phyloP scores from a whole-genome alignment of 2,329 filamentous ascomycete genomes.

The Venturia asperata region DNA sequence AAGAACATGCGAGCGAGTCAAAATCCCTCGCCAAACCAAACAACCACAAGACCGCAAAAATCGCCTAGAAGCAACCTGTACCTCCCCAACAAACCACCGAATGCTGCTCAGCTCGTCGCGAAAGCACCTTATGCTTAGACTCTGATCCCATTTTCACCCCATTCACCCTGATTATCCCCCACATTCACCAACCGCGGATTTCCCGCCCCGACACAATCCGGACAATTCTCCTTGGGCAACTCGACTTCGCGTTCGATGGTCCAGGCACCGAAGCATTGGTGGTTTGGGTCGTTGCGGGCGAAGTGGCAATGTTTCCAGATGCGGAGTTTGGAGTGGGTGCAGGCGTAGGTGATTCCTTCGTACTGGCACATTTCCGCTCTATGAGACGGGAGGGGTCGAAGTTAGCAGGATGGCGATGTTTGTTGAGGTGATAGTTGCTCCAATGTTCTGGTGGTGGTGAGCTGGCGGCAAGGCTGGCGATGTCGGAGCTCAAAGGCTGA shows the following conservation, averaged over 20 bases:
- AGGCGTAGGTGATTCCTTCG: constrained; percentile 61
- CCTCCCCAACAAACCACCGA: background rate
- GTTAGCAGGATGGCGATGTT: background rate
- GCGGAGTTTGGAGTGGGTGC: constrained; percentile 53
- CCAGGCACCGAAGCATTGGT: constrained; percentile 63
- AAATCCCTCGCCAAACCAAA: background rate
- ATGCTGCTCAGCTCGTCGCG: background rate
- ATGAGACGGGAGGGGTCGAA: too few species aligned
- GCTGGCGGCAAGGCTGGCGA: background rate
- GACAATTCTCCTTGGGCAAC: constrained; percentile 49
- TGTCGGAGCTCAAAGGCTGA: background rate
- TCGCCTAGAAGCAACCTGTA: constrained; percentile 9
- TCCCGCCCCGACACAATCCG: constrained; percentile 34
- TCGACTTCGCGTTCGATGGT: constrained; percentile 53
- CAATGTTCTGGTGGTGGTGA: background rate
- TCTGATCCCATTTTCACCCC: background rate
- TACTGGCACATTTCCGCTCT: constrained; percentile 59
- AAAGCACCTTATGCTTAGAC: background rate
- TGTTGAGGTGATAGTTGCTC: background rate
- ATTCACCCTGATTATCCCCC: constrained; percentile 9
- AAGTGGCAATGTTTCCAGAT: constrained; percentile 67
- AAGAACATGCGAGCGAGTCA: background rate
- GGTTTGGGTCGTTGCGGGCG: constrained; percentile 63
- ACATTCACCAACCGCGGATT: constrained; percentile 23
- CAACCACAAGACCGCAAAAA: background rate